Base-by-base conservation (phyloP, 805 yeast species). In the Jamesozyma rosinii region DNA sequence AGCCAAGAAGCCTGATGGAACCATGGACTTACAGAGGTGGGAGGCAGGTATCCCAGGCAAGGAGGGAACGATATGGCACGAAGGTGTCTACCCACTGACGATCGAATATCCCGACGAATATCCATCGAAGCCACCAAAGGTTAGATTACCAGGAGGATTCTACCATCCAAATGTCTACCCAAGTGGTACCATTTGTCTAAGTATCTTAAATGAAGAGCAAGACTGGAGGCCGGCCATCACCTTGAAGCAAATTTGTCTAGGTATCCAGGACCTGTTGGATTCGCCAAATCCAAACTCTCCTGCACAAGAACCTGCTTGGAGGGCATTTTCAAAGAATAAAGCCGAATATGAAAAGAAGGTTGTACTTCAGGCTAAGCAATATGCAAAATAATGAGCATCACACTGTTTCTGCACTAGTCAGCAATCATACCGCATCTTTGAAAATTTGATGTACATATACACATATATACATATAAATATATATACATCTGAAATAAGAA, bases 221-320 rank as follows among this genome's bases (percentile, higher is more conserved):
- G 97, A 87, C 63, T 92, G 99, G 99, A 77, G 95, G 58, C 98
- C 99, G 1, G 95, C 96, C 8, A 83, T 90, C 52, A 85, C 95
- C 14, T 66, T 90, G 51, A 88, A 86, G 58, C 95, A 90, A 60
- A 82, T 92, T 45, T 81, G 83, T 1, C 68, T 88, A 48, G 99
- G 98, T 4, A 79, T 92, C 41, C 99, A 92, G 64, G 96, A 89
- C 62, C 71, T 92, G 43, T 70, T 92, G 47, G 85, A 83, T 56
- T 74, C 79, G 31, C 99, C 99, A 31, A 92, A 92, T 59, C 95
- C 95, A 19, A 81, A 81, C 48, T 88, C 97, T 0, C 98, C 98
- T 2, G 98, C 98, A 0, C 98, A 92, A 66, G 92, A 87, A 51
- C 95, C 95, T 3, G 97, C 98, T 1, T 92, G 89, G 86, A 81